Percentiles rank a stretch among this genome's conserved stretches.
Evolutionary conservation across 768 basidiomycete species (phyloP).

Genomic region (Mrakia frigida): DNA sequence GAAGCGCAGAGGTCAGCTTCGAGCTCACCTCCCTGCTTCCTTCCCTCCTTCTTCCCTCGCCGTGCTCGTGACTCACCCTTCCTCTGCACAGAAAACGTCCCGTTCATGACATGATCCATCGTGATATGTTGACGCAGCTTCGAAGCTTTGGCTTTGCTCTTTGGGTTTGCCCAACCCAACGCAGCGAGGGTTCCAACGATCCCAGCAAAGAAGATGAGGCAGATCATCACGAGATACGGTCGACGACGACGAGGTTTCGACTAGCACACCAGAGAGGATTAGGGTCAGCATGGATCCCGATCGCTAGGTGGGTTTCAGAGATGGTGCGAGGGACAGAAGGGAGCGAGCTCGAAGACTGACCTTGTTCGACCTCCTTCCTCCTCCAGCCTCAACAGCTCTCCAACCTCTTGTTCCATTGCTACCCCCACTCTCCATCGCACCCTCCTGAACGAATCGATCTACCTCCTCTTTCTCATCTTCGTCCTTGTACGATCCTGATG

Average conservation of each 20-base stretch:
- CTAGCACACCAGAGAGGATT: background rate
- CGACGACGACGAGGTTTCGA: conserved; percentile 2
- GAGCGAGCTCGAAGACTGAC: background rate
- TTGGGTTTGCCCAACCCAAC: conserved; percentile 56
- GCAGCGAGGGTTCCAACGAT: conserved; percentile 76
- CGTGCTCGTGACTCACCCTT: background rate
- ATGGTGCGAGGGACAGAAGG: background rate
- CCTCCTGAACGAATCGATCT: conserved; percentile 18
- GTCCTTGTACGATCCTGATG: background rate
- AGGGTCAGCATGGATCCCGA: background rate
- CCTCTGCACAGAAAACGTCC: conserved; percentile 60
- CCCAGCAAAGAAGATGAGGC: conserved; percentile 58
- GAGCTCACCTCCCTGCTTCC: background rate
- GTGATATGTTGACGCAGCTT: conserved; percentile 61
- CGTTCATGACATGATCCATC: conserved; percentile 89
- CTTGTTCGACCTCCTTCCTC: background rate
- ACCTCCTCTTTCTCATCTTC: conserved; percentile 12
- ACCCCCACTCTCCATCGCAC: conserved; percentile 9
- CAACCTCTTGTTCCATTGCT: background rate
- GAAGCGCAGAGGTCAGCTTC: too few species aligned
- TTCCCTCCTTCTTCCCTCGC: background rate
- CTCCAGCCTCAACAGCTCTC: background rate
- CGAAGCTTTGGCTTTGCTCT: conserved; percentile 46
- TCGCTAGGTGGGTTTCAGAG: too few species aligned
- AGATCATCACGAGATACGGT: conserved; percentile 50